Evolutionary conservation across 2,329 filamentous ascomycete genomes (phyloP).

Genomic region (Lojkania enalia): DNA sequence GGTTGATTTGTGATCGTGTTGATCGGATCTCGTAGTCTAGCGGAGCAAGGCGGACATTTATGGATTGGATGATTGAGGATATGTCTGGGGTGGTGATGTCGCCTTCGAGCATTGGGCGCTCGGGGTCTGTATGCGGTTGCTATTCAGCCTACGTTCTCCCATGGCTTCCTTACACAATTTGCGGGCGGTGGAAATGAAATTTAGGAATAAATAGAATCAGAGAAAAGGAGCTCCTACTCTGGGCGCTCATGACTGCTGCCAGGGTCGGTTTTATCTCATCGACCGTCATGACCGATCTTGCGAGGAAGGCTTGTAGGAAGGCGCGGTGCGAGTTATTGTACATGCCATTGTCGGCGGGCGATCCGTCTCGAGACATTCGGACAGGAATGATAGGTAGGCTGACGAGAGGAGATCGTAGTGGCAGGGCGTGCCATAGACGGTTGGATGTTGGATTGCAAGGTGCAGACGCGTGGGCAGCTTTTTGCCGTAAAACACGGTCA

Average conservation of each 20-base stretch:
- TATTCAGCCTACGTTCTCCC: too few species aligned
- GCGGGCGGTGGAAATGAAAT: not conserved
- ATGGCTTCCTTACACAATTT: too few species aligned
- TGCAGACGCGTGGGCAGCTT: too few species aligned
- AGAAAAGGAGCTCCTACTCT: conserved; percentile 51
- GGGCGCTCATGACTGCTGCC: conserved; percentile 70
- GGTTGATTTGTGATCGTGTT: conserved; percentile 65
- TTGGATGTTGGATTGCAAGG: too few species aligned
- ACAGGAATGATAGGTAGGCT: too few species aligned
- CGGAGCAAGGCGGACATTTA: conserved; percentile 72
- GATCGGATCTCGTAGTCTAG: conserved; percentile 89
- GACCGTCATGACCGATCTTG: conserved; percentile 75
- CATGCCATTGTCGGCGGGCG: too few species aligned
- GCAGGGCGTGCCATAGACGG: too few species aligned
- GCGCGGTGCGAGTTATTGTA: conserved; percentile 76
- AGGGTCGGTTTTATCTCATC: conserved; percentile 73
- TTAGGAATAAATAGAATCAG: not conserved
- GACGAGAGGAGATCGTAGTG: too few species aligned
- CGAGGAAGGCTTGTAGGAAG: conserved; percentile 87
- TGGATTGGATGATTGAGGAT: conserved; percentile 66
- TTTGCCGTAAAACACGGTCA: too few species aligned
- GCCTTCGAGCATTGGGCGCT: conserved; percentile 55
- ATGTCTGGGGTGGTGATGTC: conserved; percentile 72
- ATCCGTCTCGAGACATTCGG: too few species aligned
- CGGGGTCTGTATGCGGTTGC: conserved; percentile 34